These are phyloP conservation scores for Rhizophagus clarus DNA, from an alignment of 192 early-diverging fungal species.

Conservation along the genomic window DNA sequence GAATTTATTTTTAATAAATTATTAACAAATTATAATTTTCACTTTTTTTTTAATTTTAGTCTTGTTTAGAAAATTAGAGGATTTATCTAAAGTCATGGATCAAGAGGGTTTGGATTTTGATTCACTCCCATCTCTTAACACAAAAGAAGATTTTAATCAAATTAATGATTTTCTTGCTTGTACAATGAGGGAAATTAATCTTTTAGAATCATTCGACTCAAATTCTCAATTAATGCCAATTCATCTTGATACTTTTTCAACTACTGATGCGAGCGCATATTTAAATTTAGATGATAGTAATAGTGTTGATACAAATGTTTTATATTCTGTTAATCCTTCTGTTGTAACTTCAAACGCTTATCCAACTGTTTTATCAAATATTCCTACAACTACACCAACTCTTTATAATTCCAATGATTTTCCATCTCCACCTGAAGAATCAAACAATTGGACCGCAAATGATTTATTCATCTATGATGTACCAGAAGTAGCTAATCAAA, in stretches of 20 bases:
- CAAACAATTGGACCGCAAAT: background rate
- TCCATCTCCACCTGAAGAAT: background rate
- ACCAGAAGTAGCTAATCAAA: background rate
- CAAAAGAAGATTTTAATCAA: slow-evolving; percentile 11
- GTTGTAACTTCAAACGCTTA: background rate
- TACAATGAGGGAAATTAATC: background rate
- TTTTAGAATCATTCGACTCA: background rate
- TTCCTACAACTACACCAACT: background rate
- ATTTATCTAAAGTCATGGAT: background rate
- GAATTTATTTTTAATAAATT: background rate
- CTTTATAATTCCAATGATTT: background rate
- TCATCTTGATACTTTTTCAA: background rate
- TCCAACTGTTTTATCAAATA: background rate
- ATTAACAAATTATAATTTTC: background rate
- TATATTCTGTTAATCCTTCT: background rate
- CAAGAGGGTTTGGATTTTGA: background rate
- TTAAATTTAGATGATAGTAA: background rate
- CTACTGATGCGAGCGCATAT: background rate
- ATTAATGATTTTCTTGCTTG: background rate
- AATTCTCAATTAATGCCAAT: background rate
- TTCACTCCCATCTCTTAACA: background rate
- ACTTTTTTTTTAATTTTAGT: background rate
- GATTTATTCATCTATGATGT: background rate
- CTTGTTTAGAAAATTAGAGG: background rate
- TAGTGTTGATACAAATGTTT: background rate